These are phyloP conservation scores for Dalbergia cochinchinensis DNA, from an alignment of 306 rosid genomes.

Conservation along the genomic window DNA sequence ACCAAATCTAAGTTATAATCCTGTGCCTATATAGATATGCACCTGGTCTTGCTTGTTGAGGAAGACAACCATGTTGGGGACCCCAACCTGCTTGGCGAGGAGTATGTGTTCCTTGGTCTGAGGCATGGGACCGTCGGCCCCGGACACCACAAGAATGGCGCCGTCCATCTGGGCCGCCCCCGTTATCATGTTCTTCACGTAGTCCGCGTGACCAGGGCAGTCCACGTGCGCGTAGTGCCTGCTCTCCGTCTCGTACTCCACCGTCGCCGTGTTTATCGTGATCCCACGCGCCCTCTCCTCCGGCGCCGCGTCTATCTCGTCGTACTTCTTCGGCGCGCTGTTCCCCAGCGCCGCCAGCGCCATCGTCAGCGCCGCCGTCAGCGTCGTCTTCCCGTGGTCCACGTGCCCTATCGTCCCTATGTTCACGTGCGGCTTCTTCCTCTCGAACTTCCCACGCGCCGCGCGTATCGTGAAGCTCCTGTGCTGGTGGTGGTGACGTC, in stretches of 20 bases:
- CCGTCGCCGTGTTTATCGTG: conserved; percentile 89
- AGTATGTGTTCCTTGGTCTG: conserved; percentile 87
- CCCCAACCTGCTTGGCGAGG: conserved; percentile 86
- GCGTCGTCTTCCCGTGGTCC: conserved; percentile 94
- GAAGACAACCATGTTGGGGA: conserved; percentile 85
- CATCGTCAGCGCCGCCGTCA: conserved; percentile 93
- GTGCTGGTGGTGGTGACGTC: conserved; percentile 31
- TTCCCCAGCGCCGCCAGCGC: conserved; percentile 73
- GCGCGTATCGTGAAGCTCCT: conserved; percentile 69
- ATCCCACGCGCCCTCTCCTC: conserved; percentile 90
- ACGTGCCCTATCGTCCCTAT: conserved; percentile 95
- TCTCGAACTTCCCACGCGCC: conserved; percentile 85
- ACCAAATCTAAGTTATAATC: no score
- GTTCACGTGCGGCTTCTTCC: conserved; percentile 88
- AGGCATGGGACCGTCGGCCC: conserved; percentile 89
- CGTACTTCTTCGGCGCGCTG: conserved; percentile 78
- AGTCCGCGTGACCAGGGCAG: conserved; percentile 90
- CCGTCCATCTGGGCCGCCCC: conserved; percentile 94
- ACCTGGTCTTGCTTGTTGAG: conserved; percentile 80
- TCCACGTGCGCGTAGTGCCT: conserved; percentile 89
- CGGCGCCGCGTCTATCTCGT: conserved; percentile 91
- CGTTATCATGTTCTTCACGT: conserved; percentile 86
- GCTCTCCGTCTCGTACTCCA: conserved; percentile 84
- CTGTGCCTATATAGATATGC: no score
- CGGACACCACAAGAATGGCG: conserved; percentile 76